A percentile compares a stretch with the other conserved stretches of the same genome.
Evolutionary conservation across 371 early-diverging fungal species (phyloP).

Genomic region (Mucor sp.): DNA sequence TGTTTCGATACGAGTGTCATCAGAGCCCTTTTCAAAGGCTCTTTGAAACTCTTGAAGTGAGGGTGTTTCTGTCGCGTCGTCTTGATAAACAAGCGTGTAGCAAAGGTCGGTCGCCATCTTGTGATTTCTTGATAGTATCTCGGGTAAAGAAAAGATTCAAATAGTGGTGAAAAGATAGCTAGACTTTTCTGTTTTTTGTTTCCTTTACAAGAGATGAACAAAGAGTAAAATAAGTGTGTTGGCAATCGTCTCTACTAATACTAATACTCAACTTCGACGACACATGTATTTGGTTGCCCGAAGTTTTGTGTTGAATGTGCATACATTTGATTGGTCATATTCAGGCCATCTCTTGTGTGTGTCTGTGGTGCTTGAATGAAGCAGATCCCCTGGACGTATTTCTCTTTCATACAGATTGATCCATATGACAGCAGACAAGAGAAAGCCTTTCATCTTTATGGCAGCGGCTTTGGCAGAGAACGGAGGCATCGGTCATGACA

Average conservation of each 20-base stretch:
- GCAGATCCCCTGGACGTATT: no score
- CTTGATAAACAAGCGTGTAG: constrained; percentile 72
- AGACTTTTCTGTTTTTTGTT: neutral
- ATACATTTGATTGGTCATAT: neutral
- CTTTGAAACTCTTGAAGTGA: constrained; percentile 72
- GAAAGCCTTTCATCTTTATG: constrained; percentile 61
- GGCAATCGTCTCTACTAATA: neutral
- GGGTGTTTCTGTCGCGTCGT: constrained; percentile 66
- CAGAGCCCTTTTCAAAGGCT: constrained; percentile 89
- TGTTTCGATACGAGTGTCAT: constrained; percentile 89
- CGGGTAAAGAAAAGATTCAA: neutral
- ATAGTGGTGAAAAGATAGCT: neutral
- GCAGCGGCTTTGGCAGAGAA: constrained; percentile 63
- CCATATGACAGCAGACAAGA: neutral
- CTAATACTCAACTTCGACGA: neutral
- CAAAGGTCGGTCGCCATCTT: constrained; percentile 60
- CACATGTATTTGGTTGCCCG: constrained; percentile 2
- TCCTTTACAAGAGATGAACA: neutral
- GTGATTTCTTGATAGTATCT: neutral
- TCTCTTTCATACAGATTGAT: neutral
- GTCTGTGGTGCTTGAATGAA: neutral
- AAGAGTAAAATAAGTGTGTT: neutral
- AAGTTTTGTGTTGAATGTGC: neutral
- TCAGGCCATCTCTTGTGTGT: neutral
- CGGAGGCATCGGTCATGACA: constrained; percentile 77